Percentiles rank a stretch among this genome's conserved stretches.
These are phyloP conservation scores for Acer yangbiense DNA, from an alignment of 345 rosid species.

Conservation along the genomic window DNA sequence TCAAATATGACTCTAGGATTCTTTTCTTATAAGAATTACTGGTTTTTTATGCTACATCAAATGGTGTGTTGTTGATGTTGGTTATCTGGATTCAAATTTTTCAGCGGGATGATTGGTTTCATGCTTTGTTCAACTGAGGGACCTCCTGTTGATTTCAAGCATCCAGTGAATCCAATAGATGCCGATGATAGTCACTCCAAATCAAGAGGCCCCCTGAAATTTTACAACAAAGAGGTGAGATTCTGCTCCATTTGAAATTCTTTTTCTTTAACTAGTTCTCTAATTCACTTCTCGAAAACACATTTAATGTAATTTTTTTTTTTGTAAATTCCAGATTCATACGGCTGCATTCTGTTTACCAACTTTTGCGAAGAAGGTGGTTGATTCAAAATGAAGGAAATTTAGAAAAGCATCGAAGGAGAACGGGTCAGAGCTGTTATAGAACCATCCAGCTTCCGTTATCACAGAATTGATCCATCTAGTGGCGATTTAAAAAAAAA, in stretches of 20 bases:
- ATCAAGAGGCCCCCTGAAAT: conserved; percentile 61
- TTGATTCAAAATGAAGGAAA: conserved; percentile 48
- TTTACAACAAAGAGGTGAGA: conserved; percentile 80
- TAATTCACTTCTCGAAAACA: not conserved
- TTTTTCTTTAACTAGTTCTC: not conserved
- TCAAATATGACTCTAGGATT: not conserved
- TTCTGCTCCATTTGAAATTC: not conserved
- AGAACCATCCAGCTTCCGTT: conserved; percentile 14
- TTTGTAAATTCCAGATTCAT: conserved; percentile 59
- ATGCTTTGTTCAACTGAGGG: conserved; percentile 98
- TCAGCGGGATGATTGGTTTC: conserved; percentile 95
- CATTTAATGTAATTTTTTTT: not conserved
- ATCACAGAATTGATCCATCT: conserved; percentile 7
- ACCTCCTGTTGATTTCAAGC: conserved; percentile 83
- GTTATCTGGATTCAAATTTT: not conserved
- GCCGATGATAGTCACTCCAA: conserved; percentile 35
- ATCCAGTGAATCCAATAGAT: conserved; percentile 75
- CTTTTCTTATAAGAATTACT: not conserved
- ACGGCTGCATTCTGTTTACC: conserved; percentile 95
- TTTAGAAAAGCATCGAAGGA: conserved; percentile 10
- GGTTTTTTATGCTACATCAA: not conserved
- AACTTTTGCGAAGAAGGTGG: conserved; percentile 86
- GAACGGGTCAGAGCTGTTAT: conserved; percentile 10
- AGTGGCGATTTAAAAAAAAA: conserved; percentile 8
- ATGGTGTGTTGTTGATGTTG: conserved; percentile 10